Evolutionary conservation across 164 flowering plant genomes (phyloP), one percentile per base, ranked within the genome.

Genomic region (Buxus sempervirens): DNA sequence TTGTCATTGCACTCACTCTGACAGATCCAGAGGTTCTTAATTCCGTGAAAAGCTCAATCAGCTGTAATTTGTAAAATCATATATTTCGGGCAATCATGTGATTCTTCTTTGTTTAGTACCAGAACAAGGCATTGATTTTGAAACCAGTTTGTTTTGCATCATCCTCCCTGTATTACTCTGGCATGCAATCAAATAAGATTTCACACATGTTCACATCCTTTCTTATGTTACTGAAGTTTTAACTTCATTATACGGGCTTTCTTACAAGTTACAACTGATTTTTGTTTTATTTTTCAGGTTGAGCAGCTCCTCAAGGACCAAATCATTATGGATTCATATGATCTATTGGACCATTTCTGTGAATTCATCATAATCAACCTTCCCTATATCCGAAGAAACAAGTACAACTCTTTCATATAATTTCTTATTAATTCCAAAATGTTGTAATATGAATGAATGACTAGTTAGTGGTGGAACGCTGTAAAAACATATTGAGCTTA

Each of bases 251-350:
- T n/a, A n/a, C n/a, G n/a, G n/a, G n/a, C n/a, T n/a, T n/a, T n/a
- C n/a, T n/a, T n/a, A n/a, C n/a, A n/a, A n/a, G n/a, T 45, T 57
- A 21, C 5, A 22, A 6, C 22, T n/a, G 21, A 26, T 27, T 54
- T 32, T 13, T 19, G 18, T 69, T 10, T 32, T 7, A 57, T n/a
- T 54, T 73, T 72, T 45, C 81, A 90, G 98, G 88, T 77, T 61
- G 96, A 89, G 72, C 90, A 88, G 73, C 82, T 94, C 12, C 66
- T 68, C 18, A 76, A 63, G 70, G 96, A 88, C 64, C 86, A 90
- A 71, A 73, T 66, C 64, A 42, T 75, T 21, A 58, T 82, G 53
- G 62, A 70, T 22, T 82, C 76, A 0, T 95, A 95, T 67, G 92
- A 86, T 53, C 71, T 86, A 55, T 64, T 95, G 75, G 89, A 88